Evolutionary conservation across 75 land plant species (phyloP).

Genomic region (Adiantum capillusveneris): DNA sequence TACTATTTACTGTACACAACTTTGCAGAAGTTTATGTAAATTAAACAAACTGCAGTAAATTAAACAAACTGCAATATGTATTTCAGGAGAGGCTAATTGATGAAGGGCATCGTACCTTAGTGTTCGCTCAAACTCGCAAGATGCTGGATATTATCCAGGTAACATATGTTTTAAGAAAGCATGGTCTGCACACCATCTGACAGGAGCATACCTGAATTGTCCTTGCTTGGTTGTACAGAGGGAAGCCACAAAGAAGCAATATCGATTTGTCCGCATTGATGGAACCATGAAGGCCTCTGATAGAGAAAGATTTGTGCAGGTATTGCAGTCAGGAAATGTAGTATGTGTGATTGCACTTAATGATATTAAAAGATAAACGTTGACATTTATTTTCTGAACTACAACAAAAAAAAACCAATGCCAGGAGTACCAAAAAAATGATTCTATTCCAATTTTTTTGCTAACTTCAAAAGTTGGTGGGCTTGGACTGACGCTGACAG

Average conservation of each 20-base stretch:
- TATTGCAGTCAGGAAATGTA: constrained; percentile 8
- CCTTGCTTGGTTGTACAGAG: constrained; percentile 34
- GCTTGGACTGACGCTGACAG: constrained; percentile 91
- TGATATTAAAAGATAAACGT: too few relatives aligned
- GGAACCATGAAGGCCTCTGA: constrained; percentile 89
- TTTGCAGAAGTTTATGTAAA: background rate
- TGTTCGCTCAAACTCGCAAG: constrained; percentile 95
- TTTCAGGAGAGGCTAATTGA: constrained; percentile 72
- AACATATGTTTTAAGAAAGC: too few relatives aligned
- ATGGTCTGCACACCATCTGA: too few relatives aligned
- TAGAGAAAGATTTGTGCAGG: constrained; percentile 71
- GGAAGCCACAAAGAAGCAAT: constrained; percentile 46
- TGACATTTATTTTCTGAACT: too few relatives aligned
- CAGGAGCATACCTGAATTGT: background rate
- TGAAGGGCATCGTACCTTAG: constrained; percentile 73
- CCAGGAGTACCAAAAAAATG: constrained; percentile 89
- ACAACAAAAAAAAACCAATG: too few relatives aligned
- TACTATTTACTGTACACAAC: too few relatives aligned
- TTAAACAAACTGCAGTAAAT: background rate
- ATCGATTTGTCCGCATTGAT: constrained; percentile 73
- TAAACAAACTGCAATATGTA: background rate
- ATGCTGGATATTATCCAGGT: constrained; percentile 96
- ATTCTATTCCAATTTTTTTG: constrained; percentile 66
- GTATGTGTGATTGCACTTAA: constrained; percentile 1
- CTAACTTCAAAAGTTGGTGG: constrained; percentile 99